Base-by-base conservation (phyloP, 2,329 filamentous ascomycete genomes). In the Samsoniella hepiali region DNA sequence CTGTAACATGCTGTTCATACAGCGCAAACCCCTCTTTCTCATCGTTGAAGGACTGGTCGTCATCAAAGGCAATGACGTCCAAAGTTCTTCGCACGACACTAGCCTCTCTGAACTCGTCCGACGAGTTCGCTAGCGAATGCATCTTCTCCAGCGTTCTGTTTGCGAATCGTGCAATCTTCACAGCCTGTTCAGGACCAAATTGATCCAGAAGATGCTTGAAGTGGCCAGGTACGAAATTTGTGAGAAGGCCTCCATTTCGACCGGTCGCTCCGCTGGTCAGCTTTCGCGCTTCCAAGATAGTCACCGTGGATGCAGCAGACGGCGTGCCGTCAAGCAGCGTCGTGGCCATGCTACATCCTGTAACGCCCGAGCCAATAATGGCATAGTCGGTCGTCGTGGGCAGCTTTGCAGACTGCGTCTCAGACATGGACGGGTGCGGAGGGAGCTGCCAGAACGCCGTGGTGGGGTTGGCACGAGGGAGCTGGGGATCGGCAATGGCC, bases 151-250 rank as follows among this genome's bases (percentile, higher is more conserved):
- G 68, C 56, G 81, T 77, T 42, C 68, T 60, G 42, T 78, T 68
- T 65, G 78, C 76, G 61, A 83, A 82, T 1, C 73, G 68, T 1
- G 76, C 73, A 32, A 83, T 73, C 49, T 74, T 71, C 17, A 73
- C 74, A 3, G 81, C 80, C 5, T 72, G 69, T 49, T 76, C 74
- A 0, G 68, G 65, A 0, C 76, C 74, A 38, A 75, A 67, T 15
- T 63, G 66, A 5, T 66, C 51, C 36, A 71, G 70, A 3, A 80
- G 63, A 7, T 66, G 65, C n/a, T 67, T 67, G 53, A 78, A 81
- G 27, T 76, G 66, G 63, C 78, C 74, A 58, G 80, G 76, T 3
- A 78, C 74, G 34, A 73, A 54, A 44, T 66, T 69, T 9, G 69
- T 69, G 4, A 71, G 66, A 17, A 71, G 69, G 1, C 72, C 72